Evolutionary conservation across 1,284 basidiomycete species (phyloP).

Genomic region (Naganishia sp.): DNA sequence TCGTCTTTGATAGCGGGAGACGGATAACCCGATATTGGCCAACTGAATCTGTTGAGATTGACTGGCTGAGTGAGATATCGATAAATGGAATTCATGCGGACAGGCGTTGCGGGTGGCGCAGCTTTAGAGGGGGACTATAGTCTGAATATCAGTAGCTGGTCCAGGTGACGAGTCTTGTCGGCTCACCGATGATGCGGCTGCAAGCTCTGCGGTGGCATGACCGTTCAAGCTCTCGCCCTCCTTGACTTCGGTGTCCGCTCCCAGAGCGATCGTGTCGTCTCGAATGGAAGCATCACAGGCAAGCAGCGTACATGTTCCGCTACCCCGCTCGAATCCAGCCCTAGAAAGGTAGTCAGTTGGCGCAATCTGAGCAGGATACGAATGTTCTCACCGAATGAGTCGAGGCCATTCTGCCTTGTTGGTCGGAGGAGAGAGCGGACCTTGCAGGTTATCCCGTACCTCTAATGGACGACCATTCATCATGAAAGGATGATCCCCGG

Average conservation of each 20-base stretch:
- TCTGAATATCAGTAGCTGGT: not conserved
- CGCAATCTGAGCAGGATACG: not conserved
- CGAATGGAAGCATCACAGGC: not conserved
- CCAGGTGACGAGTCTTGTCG: not conserved
- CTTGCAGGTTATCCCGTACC: conserved; percentile 14
- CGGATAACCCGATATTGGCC: conserved; percentile 24
- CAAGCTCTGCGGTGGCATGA: not conserved
- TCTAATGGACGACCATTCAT: conserved; percentile 15
- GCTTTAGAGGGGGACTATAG: not conserved
- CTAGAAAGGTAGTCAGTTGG: not conserved
- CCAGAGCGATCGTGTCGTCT: not conserved
- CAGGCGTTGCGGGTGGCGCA: conserved; percentile 6
- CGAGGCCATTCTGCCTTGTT: conserved; percentile 10
- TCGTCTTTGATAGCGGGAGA: conserved; percentile 13
- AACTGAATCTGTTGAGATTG: conserved; percentile 25
- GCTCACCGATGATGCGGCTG: conserved; percentile 1
- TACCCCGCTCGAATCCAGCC: not conserved
- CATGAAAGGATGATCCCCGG: conserved; percentile 25
- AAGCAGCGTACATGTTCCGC: not conserved
- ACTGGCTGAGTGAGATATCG: conserved; percentile 23
- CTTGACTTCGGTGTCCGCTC: not conserved
- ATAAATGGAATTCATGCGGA: conserved; percentile 26
- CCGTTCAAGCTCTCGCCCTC: not conserved
- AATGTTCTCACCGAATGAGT: conserved; percentile 3
- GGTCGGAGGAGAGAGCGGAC: not conserved